Evolutionary conservation across 140 eudicot genomes (phyloP), one percentile per base, ranked within the genome.

Genomic region (Bidens hawaiensis): DNA sequence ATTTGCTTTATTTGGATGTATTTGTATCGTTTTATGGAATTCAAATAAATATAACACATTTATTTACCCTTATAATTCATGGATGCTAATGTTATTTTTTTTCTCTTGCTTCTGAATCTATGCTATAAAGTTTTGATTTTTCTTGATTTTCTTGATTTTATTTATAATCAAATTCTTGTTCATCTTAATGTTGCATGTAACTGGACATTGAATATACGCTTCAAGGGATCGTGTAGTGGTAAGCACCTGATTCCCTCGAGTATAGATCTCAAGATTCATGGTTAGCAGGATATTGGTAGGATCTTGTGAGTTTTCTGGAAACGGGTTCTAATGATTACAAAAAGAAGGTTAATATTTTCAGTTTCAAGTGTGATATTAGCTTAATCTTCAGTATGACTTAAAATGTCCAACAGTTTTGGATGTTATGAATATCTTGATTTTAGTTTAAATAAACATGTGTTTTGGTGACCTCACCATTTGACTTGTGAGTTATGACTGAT

Each of bases 21-120:
- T 55, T 40, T 83, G 84, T 81, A 68, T 65, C 85, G 73, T 76
- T 60, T 53, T 46, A 69, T 71, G 61, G 46, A 62, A 52, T 58
- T 75, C 31, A 36, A 82, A 82, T 80, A 86, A 85, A 75, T 63
- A 76, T 77, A 70, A 76, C 50, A 46, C 52, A n/a, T 48, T 54
- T 66, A 66, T 62, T 61, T 57, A 62, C 36, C 57, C 18, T 69
- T n/a, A n/a, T n/a, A n/a, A n/a, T n/a, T n/a, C n/a, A n/a, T 53
- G 53, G 22, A 53, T 55, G 65, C 48, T 18, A 40, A 33, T 60
- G 61, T 33, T 46, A 25, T 12, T 60, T 10, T 25, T 49, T 70
- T 45, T 15, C 13, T 60, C n/a, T n/a, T 70, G 53, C 42, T 60
- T 70, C 46, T 45, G 19, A 3, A 45, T 16, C 19, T 60, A 59